These are phyloP conservation scores for Cyberlindnera euphorbiiphila DNA, from an alignment of 805 yeast species.

Conservation along the genomic window DNA sequence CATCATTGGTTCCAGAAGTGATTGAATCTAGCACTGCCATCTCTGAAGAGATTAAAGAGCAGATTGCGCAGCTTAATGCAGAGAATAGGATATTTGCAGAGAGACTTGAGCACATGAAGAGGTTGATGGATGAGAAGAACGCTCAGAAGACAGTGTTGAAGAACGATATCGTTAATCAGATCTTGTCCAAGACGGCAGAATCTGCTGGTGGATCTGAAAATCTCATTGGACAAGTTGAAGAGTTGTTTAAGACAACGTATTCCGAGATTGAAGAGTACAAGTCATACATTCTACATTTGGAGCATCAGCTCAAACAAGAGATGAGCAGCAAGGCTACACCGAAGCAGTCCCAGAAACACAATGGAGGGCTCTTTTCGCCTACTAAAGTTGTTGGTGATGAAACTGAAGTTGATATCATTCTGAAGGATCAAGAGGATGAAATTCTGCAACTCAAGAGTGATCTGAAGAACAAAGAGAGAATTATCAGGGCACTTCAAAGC, in stretches of 20 bases:
- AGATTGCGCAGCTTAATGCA: conserved; percentile 44
- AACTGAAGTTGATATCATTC: conserved; percentile 27
- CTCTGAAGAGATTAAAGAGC: conserved; percentile 27
- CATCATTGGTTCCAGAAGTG: conserved; percentile 4
- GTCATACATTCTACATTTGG: conserved; percentile 57
- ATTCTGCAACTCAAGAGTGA: conserved; percentile 59
- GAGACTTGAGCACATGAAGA: conserved; percentile 62
- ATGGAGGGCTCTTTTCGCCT: conserved; percentile 9
- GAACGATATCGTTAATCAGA: conserved; percentile 57
- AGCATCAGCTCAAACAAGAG: conserved; percentile 41
- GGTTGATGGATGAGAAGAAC: conserved; percentile 58
- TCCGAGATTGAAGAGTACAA: conserved; percentile 56
- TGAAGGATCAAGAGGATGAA: conserved; percentile 65
- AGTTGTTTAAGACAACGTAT: conserved; percentile 43
- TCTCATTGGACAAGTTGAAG: conserved; percentile 41
- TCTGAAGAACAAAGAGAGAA: conserved; percentile 69
- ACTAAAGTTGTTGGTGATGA: conserved; percentile 15
- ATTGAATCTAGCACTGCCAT: conserved; percentile 7
- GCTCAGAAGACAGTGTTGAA: conserved; percentile 52
- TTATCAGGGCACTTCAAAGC: conserved; percentile 69
- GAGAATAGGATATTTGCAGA: conserved; percentile 66
- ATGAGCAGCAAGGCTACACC: conserved; percentile 4
- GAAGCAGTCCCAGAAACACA: conserved; percentile 1
- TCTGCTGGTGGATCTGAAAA: conserved; percentile 33
- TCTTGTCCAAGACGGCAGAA: conserved; percentile 36